These are phyloP conservation scores for Fusarium foetens DNA, from an alignment of 2,329 filamentous ascomycete species.

Conservation along the genomic window DNA sequence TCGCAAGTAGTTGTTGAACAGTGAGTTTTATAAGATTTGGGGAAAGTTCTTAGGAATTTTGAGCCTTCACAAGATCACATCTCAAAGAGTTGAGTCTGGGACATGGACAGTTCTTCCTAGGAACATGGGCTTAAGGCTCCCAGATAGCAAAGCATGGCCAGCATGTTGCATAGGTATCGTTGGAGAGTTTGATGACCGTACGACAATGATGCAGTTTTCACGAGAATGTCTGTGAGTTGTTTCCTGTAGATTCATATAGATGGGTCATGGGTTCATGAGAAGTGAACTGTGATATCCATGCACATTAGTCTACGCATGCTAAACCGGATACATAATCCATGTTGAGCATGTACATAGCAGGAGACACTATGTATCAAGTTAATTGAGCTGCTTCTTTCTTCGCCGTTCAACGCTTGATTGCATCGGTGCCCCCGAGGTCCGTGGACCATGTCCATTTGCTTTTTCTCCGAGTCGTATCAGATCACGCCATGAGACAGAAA, in stretches of 20 bases:
- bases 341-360: neutral
- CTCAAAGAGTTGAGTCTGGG: too few species aligned
- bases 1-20: neutral
- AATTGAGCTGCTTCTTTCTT: neutral
- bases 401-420: neutral
- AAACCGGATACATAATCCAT: neutral
- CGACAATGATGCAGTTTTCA: neutral
- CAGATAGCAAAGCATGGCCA: neutral
- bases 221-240: neutral
- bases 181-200: neutral
- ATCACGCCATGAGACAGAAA: neutral
- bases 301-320: neutral
- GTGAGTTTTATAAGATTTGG: neutral
- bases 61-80: neutral
- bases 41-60: too few species aligned
- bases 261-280: neutral
- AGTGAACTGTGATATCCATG: neutral
- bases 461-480: neutral
- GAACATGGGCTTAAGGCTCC: neutral
- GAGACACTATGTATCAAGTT: neutral
- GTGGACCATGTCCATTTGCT: neutral
- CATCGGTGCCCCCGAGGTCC: neutral
- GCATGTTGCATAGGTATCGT: neutral
- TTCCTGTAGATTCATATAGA: neutral
- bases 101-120: neutral